These are phyloP conservation scores for Whalleya microplaca DNA, from an alignment of 2,329 filamentous ascomycete genomes.

Conservation along the genomic window DNA sequence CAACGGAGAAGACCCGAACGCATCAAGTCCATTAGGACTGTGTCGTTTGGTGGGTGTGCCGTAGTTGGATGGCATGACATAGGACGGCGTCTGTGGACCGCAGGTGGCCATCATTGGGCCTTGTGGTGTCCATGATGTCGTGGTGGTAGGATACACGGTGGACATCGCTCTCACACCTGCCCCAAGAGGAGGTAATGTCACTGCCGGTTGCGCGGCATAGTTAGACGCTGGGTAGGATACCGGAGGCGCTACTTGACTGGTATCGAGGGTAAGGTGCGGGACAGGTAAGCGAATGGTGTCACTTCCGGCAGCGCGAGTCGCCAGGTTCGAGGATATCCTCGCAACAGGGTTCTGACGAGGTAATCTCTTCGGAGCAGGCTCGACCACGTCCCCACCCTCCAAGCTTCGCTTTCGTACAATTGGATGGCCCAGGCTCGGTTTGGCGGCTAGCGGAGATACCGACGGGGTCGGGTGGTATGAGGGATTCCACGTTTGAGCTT, in stretches of 20 bases:
- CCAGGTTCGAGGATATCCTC: conserved; percentile 29
- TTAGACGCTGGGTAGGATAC: conserved; percentile 40
- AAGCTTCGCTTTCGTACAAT: conserved; percentile 54
- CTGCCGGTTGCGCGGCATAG: conserved; percentile 47
- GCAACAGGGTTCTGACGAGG: conserved; percentile 37
- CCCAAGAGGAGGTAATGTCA: conserved; percentile 66
- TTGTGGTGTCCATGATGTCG: conserved; percentile 44
- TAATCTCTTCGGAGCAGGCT: conserved; percentile 59
- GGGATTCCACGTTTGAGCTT: conserved; percentile 43
- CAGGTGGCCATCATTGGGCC: conserved; percentile 37
- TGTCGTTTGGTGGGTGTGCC: conserved; percentile 58
- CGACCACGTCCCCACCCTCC: conserved; percentile 51
- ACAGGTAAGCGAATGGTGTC: conserved; percentile 60
- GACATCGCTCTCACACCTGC: conserved; percentile 73
- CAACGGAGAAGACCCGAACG: conserved; percentile 71
- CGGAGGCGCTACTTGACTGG: conserved; percentile 40
- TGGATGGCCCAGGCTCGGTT: conserved; percentile 47
- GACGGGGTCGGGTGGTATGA: conserved; percentile 44
- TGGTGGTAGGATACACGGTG: conserved; percentile 68
- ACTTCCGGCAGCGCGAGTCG: conserved; percentile 31
- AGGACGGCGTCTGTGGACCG: conserved; percentile 39
- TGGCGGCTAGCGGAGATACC: conserved; percentile 53
- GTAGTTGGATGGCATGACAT: conserved; percentile 41
- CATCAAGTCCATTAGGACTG: conserved; percentile 53
- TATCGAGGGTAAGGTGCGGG: conserved; percentile 71